Percentiles rank a stretch among this genome's conserved stretches.
phyloP scores from a whole-genome alignment of 257 asterid genomes.

The Paulownia fortunei region DNA sequence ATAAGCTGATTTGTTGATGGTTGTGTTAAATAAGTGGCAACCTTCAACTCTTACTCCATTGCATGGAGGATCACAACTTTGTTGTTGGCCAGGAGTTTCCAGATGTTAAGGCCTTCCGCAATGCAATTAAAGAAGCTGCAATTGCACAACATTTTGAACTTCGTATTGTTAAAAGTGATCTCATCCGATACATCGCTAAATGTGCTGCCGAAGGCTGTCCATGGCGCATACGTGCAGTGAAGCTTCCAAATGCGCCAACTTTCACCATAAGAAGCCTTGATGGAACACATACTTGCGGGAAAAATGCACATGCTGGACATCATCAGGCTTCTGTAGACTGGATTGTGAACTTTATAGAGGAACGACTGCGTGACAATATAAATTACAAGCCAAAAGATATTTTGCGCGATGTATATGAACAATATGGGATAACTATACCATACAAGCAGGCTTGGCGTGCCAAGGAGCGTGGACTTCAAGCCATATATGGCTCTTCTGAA shows the following conservation, averaged over 20 bases:
- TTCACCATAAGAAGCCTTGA: slow-evolving; percentile 71
- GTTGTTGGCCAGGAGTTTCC: slow-evolving; percentile 75
- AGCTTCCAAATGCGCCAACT: slow-evolving; percentile 72
- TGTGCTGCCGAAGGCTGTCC: slow-evolving; percentile 84
- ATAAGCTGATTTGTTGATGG: slow-evolving; percentile 30
- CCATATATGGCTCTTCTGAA: slow-evolving; percentile 81
- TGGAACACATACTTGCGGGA: slow-evolving; percentile 66
- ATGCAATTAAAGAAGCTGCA: slow-evolving; percentile 77
- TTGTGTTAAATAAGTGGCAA: slow-evolving; percentile 8
- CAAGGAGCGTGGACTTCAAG: slow-evolving; percentile 86
- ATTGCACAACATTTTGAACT: slow-evolving; percentile 86
- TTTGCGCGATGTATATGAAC: slow-evolving; percentile 62
- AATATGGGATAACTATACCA: slow-evolving; percentile 80
- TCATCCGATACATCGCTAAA: slow-evolving; percentile 73
- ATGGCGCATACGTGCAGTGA: slow-evolving; percentile 86
- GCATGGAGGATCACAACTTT: slow-evolving; percentile 61
- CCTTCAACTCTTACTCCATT: slow-evolving; percentile 8
- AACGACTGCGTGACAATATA: slow-evolving; percentile 63
- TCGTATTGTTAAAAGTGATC: slow-evolving; percentile 72
- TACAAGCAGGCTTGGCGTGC: slow-evolving; percentile 94
- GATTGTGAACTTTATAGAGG: slow-evolving; percentile 82
- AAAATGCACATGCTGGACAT: slow-evolving; percentile 68
- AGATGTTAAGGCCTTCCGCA: slow-evolving; percentile 75
- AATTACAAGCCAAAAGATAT: slow-evolving; percentile 87
- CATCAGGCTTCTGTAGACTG: slow-evolving; percentile 90